Evolutionary conservation across 2,329 filamentous ascomycete species (phyloP).

Genomic region (Sclerotinia glacialis): DNA sequence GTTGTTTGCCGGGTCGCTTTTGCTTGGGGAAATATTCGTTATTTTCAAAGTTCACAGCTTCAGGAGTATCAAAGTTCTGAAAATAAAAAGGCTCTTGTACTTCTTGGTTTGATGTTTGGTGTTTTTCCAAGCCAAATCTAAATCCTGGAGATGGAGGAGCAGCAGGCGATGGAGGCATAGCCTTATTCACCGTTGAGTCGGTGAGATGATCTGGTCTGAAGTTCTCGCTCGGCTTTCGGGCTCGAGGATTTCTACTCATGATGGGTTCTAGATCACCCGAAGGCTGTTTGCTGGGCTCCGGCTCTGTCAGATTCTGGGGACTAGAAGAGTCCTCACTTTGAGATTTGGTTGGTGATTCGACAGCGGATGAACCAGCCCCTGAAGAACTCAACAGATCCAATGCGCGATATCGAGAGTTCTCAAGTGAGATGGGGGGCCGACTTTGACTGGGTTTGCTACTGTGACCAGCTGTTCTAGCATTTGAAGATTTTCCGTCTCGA

Average conservation of each 20-base stretch:
- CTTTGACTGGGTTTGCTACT: slow-evolving; percentile 5
- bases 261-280: slow-evolving; percentile 12
- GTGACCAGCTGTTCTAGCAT: neutral
- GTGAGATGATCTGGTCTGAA: neutral
- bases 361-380: neutral
- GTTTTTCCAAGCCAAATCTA: slow-evolving; percentile 15
- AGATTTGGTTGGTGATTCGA: neutral
- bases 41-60: neutral
- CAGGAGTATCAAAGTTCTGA: slow-evolving; percentile 18
- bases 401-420: slow-evolving; percentile 15
- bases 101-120: neutral
- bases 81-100: slow-evolving; percentile 12
- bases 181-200: neutral
- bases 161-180: neutral
- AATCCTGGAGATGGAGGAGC: slow-evolving; percentile 16
- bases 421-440: slow-evolving; percentile 17
- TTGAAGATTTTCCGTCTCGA: slow-evolving; percentile 2
- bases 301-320: neutral
- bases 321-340: slow-evolving; percentile 3
- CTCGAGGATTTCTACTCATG: slow-evolving; percentile 16
- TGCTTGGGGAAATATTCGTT: slow-evolving; percentile 11
- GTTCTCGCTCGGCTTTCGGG: neutral
- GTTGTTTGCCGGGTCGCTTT: neutral
- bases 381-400: slow-evolving; percentile 1
- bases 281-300: neutral